phyloP scores from a whole-genome alignment of 2,329 filamentous ascomycete genomes.

The Talaromyces sp. region DNA sequence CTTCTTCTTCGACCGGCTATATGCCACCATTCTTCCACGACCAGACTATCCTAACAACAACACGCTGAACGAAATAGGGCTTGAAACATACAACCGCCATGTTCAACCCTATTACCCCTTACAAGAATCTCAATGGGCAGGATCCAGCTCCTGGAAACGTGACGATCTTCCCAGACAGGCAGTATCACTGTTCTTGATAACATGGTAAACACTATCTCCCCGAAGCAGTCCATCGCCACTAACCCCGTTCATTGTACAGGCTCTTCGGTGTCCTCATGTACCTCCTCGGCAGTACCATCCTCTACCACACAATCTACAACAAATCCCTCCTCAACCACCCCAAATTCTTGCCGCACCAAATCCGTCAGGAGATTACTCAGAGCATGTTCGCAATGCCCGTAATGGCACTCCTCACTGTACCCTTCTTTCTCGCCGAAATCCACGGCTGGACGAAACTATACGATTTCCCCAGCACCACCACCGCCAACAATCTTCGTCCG shows the following conservation, averaged over 20 bases:
- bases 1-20: slow-evolving; percentile 23
- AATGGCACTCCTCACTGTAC: slow-evolving; percentile 71
- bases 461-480: slow-evolving; percentile 65
- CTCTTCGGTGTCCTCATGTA: slow-evolving; percentile 8
- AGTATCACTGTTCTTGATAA: slow-evolving; percentile 30
- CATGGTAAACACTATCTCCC: slow-evolving; percentile 22
- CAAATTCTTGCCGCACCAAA: slow-evolving; percentile 82
- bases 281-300: slow-evolving; percentile 43
- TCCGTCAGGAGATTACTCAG: slow-evolving; percentile 72
- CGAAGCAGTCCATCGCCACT: not conserved
- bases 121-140: slow-evolving; percentile 27
- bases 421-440: slow-evolving; percentile 72
- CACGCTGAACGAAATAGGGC: not conserved
- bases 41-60: not conserved
- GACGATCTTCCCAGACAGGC: slow-evolving; percentile 29
- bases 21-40: slow-evolving; percentile 20
- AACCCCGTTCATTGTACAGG: slow-evolving; percentile 18
- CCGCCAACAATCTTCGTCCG: too few relatives aligned
- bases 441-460: slow-evolving; percentile 75
- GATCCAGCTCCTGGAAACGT: slow-evolving; percentile 30
- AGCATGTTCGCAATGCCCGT: slow-evolving; percentile 66
- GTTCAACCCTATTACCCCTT: slow-evolving; percentile 27
- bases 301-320: slow-evolving; percentile 78
- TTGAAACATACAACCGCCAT: slow-evolving; percentile 25
- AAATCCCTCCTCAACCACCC: slow-evolving; percentile 76